Evolutionary conservation across 2,329 filamentous ascomycete genomes (phyloP).

Genomic region (Rutstroemia sydowiana): DNA sequence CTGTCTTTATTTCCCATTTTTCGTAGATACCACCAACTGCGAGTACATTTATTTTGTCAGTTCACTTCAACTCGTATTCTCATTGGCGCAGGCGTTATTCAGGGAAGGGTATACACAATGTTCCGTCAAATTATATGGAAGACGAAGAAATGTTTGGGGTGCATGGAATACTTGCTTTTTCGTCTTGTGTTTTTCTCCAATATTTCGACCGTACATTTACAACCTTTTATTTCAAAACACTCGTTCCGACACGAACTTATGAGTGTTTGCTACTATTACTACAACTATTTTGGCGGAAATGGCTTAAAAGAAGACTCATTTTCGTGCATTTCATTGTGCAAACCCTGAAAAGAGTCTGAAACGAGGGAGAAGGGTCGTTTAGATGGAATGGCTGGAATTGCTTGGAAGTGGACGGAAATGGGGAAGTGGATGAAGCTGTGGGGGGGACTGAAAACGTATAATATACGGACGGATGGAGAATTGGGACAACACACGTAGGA

Average conservation of each 20-base stretch:
- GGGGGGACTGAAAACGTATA: too few species aligned
- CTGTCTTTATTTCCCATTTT: slow-evolving; percentile 4
- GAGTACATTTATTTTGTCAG: slow-evolving; percentile 2
- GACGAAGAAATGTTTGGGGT: not conserved
- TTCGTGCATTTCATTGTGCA: too few species aligned
- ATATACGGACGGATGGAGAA: too few species aligned
- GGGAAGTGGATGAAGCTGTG: too few species aligned
- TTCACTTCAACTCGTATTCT: slow-evolving; percentile 5
- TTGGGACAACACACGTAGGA: too few species aligned
- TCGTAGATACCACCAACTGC: slow-evolving; percentile 13
- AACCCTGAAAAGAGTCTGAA: too few species aligned
- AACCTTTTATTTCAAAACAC: slow-evolving; percentile 3
- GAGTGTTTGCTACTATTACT: slow-evolving; percentile 12
- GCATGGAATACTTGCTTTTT: slow-evolving; percentile 6
- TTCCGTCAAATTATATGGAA: slow-evolving; percentile 5
- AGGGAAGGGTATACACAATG: slow-evolving; percentile 3
- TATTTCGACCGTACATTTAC: not conserved
- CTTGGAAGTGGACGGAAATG: too few species aligned
- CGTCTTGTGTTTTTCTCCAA: not conserved
- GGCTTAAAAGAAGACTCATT: too few species aligned
- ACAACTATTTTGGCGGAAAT: not conserved
- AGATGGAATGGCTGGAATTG: too few species aligned
- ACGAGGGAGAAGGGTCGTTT: too few species aligned
- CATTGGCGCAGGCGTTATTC: slow-evolving; percentile 8
- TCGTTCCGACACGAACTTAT: slow-evolving; percentile 1